phyloP scores from a whole-genome alignment of 1,139 yeast genomes.

The Pneumocystis wakefieldiae region DNA sequence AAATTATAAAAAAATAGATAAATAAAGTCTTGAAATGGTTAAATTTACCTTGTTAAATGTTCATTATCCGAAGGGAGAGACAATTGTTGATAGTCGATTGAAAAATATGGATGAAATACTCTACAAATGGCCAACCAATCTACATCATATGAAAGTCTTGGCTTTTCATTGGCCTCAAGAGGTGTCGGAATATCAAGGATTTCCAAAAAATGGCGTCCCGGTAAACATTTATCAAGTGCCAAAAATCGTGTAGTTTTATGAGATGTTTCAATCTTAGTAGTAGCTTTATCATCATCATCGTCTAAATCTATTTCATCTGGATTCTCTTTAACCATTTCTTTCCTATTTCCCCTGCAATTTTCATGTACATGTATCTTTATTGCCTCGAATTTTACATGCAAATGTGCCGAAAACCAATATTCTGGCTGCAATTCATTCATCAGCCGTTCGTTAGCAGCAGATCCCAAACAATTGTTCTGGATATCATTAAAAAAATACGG shows the following conservation, averaged over 20 bases:
- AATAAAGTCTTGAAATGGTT: neutral
- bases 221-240: slow-evolving; percentile 76
- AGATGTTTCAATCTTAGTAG: slow-evolving; percentile 6
- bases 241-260: slow-evolving; percentile 40
- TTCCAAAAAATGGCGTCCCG: slow-evolving; percentile 41
- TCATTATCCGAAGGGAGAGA: slow-evolving; percentile 9
- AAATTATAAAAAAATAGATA: neutral
- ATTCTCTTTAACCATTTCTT: slow-evolving; percentile 10
- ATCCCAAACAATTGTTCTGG: slow-evolving; percentile 48
- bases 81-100: slow-evolving; percentile 10
- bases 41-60: neutral
- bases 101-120: slow-evolving; percentile 18
- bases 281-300: slow-evolving; percentile 7
- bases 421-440: slow-evolving; percentile 43
- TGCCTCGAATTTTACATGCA: slow-evolving; percentile 67
- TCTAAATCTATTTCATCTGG: slow-evolving; percentile 24
- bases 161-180: slow-evolving; percentile 1
- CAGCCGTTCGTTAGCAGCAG: slow-evolving; percentile 50
- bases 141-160: slow-evolving; percentile 22
- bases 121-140: slow-evolving; percentile 28
- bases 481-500: slow-evolving; percentile 59
- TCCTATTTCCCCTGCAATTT: neutral
- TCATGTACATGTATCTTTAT: slow-evolving; percentile 24
- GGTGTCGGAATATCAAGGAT: slow-evolving; percentile 25
- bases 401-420: slow-evolving; percentile 80